These are phyloP conservation scores for Cryptosporidium sp. DNA, from an alignment of 169 alveolate species.

Conservation along the genomic window DNA sequence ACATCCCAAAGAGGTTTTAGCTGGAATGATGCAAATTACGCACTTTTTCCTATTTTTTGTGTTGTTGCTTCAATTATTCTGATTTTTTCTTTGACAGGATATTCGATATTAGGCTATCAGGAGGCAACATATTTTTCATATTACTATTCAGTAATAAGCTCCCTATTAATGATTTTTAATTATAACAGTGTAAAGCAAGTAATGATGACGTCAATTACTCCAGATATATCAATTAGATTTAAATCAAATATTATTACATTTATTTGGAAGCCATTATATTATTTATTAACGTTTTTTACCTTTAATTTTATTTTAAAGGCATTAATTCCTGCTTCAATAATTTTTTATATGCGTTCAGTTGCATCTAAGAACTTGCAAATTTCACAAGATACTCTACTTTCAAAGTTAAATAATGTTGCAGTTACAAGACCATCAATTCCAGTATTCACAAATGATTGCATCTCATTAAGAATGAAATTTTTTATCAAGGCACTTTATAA, in stretches of 20 bases:
- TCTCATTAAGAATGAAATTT: slow-evolving; percentile 56
- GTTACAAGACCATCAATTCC: slow-evolving; percentile 70
- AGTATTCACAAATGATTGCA: slow-evolving; percentile 61
- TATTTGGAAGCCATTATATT: slow-evolving; percentile 54
- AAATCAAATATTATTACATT: slow-evolving; percentile 15
- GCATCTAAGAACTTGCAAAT: slow-evolving; percentile 53
- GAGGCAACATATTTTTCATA: slow-evolving; percentile 38
- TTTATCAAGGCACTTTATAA: slow-evolving; percentile 62
- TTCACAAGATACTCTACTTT: slow-evolving; percentile 56
- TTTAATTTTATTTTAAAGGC: slow-evolving; percentile 67
- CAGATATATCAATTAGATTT: slow-evolving; percentile 21
- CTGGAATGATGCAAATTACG: slow-evolving; percentile 68
- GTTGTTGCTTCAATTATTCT: slow-evolving; percentile 33
- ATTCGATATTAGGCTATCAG: slow-evolving; percentile 55
- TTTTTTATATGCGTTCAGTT: slow-evolving; percentile 67
- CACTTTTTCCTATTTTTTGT: slow-evolving; percentile 38
- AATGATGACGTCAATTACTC: slow-evolving; percentile 14
- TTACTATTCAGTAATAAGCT: slow-evolving; percentile 62
- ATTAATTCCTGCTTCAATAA: slow-evolving; percentile 64
- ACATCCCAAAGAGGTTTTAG: slow-evolving; percentile 69
- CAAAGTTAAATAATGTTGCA: slow-evolving; percentile 68
- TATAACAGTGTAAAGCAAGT: slow-evolving; percentile 44
- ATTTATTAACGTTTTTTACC: slow-evolving; percentile 39
- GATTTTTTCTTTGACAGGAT: slow-evolving; percentile 52
- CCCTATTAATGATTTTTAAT: slow-evolving; percentile 38